phyloP scores from a whole-genome alignment of 257 asterid species.

The Cordia subcordata region DNA sequence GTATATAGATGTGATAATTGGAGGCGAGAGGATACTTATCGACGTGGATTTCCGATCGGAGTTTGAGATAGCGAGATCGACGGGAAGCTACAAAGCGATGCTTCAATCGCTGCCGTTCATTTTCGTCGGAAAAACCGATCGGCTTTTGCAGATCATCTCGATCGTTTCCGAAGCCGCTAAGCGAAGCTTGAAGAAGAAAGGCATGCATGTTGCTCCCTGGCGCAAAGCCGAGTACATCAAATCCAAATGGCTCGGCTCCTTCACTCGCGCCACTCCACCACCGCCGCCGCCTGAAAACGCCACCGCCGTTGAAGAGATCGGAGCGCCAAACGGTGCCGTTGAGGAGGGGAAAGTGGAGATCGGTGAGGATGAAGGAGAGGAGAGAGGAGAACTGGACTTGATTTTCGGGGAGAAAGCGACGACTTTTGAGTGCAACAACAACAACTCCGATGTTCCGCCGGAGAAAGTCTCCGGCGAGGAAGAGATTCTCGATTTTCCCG shows the following conservation, averaged over 20 bases:
- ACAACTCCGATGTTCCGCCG: conserved; percentile 26
- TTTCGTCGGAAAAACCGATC: conserved; percentile 78
- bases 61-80: conserved; percentile 84
- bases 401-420: conserved; percentile 49
- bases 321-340: conserved; percentile 5
- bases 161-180: conserved; percentile 75
- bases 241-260: conserved; percentile 79
- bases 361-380: conserved; percentile 19
- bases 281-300: not conserved
- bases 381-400: conserved; percentile 52
- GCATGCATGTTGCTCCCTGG: conserved; percentile 96
- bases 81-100: conserved; percentile 52
- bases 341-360: not conserved
- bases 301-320: conserved; percentile 9
- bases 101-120: conserved; percentile 62
- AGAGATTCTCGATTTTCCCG: conserved; percentile 21
- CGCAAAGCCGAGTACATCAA: conserved; percentile 75
- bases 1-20: conserved; percentile 64
- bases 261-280: conserved; percentile 32
- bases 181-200: conserved; percentile 82
- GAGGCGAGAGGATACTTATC: conserved; percentile 61
- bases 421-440: conserved; percentile 7
- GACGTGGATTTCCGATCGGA: conserved; percentile 90
- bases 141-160: conserved; percentile 69
- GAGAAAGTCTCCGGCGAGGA: conserved; percentile 17